phyloP scores from a whole-genome alignment of 805 yeast genomes.

The Zygosaccharomyces bisporus region DNA sequence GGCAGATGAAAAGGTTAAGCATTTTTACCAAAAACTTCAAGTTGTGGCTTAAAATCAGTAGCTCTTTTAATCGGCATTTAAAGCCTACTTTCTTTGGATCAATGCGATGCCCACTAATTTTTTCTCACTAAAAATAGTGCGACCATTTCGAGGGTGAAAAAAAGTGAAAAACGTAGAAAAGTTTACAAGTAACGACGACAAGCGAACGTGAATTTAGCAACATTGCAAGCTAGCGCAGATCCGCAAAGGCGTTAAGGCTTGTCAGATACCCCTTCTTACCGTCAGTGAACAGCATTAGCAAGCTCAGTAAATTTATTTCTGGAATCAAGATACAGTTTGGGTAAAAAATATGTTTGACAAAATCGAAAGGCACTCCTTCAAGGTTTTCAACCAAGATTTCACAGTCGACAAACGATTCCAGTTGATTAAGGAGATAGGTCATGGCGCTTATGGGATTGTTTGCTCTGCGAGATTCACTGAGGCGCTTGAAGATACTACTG shows the following conservation, averaged over 20 bases:
- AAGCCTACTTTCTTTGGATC: not conserved
- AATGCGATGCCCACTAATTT: not conserved
- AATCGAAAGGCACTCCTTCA: constrained; percentile 47
- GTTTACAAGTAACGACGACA: not conserved
- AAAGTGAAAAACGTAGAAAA: constrained; percentile 2
- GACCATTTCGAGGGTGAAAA: constrained; percentile 7
- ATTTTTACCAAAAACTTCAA: constrained; percentile 53
- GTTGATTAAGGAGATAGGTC: constrained; percentile 89
- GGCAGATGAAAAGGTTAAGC: constrained; percentile 56
- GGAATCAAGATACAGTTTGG: not conserved
- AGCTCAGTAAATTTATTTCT: not conserved
- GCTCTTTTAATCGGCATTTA: not conserved
- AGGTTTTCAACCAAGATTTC: constrained; percentile 86
- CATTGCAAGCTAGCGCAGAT: not conserved
- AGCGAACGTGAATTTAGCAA: not conserved
- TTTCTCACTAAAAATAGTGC: constrained; percentile 6
- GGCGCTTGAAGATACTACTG: constrained; percentile 69
- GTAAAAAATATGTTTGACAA: constrained; percentile 25
- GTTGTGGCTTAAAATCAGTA: constrained; percentile 12
- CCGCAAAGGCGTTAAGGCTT: not conserved
- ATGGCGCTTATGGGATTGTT: constrained; percentile 97
- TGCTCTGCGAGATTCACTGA: constrained; percentile 86
- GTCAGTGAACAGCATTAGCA: not conserved
- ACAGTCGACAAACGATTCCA: constrained; percentile 86
- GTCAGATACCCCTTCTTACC: not conserved